Evolutionary conservation across 805 yeast species (phyloP).

Genomic region (Yarrowia hollandica): DNA sequence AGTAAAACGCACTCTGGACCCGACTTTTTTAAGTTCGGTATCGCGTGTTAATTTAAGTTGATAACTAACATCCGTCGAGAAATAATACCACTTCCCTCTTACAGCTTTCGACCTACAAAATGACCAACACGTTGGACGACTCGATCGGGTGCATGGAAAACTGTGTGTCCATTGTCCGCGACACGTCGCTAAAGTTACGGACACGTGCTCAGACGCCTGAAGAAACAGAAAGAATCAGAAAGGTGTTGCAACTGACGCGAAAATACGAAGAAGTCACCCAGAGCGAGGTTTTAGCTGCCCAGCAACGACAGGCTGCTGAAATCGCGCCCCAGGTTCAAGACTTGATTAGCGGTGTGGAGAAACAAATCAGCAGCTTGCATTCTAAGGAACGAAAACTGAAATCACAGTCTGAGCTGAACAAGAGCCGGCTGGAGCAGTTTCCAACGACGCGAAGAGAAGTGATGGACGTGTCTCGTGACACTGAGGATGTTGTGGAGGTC

Average conservation of each 20-base stretch:
- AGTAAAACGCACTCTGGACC: too few species aligned
- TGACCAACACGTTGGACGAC: constrained; percentile 9
- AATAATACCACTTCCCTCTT: too few species aligned
- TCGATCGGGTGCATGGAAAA: constrained; percentile 15
- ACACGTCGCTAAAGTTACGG: neutral
- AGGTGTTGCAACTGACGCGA: constrained; percentile 13
- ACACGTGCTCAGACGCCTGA: constrained; percentile 21
- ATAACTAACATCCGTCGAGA: neutral
- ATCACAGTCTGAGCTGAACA: constrained; percentile 19
- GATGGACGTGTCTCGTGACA: neutral
- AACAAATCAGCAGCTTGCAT: constrained; percentile 3
- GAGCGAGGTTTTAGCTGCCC: constrained; percentile 19
- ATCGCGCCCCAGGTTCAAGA: constrained; percentile 27
- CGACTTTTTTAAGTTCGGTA: too few species aligned
- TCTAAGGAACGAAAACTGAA: constrained; percentile 8
- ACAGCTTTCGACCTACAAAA: neutral
- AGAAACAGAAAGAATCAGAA: constrained; percentile 7
- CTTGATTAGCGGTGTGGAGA: constrained; percentile 6
- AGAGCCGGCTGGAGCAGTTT: constrained; percentile 18
- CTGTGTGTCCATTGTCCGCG: constrained; percentile 10
- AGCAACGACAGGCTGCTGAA: constrained; percentile 13
- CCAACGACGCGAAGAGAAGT: constrained; percentile 2
- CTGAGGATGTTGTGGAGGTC: neutral
- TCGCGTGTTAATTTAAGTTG: constrained; percentile 1
- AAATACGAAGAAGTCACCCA: constrained; percentile 25